Evolutionary conservation across 2,329 filamentous ascomycete species (phyloP).

Genomic region (Penicillium sp.): DNA sequence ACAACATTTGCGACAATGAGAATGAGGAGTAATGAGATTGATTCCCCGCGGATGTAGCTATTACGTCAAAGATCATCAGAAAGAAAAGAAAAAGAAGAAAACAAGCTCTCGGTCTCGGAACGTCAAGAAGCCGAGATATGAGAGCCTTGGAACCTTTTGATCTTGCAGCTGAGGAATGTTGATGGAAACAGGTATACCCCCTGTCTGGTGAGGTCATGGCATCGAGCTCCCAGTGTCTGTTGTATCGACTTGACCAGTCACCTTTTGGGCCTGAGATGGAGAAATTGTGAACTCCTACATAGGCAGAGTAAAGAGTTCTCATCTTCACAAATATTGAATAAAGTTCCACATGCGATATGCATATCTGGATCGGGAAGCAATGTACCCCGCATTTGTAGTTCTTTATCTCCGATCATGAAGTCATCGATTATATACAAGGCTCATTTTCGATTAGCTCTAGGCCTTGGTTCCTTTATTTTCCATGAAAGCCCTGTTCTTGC

Average conservation of each 20-base stretch:
- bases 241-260: background rate
- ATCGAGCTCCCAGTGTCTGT: background rate
- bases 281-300: background rate
- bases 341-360: background rate
- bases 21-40: background rate
- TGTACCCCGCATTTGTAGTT: background rate
- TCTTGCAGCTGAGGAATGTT: background rate
- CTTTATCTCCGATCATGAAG: constrained; percentile 13
- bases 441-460: no score
- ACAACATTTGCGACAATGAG: background rate
- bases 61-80: constrained; percentile 21
- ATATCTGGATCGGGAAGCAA: background rate
- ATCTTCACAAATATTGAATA: no score
- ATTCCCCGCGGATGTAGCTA: background rate
- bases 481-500: no score
- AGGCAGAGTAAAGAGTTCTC: no score
- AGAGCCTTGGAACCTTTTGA: background rate
- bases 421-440: constrained; percentile 7
- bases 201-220: background rate
- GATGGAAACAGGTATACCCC: background rate
- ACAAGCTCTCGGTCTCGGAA: constrained; percentile 12
- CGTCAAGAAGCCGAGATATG: background rate
- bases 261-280: background rate
- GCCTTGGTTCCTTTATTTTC: no score
- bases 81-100: background rate